Percentiles rank a stretch among this genome's conserved stretches.
phyloP scores from a whole-genome alignment of 2,329 filamentous ascomycete genomes.

The Hypoxylon sp. region DNA sequence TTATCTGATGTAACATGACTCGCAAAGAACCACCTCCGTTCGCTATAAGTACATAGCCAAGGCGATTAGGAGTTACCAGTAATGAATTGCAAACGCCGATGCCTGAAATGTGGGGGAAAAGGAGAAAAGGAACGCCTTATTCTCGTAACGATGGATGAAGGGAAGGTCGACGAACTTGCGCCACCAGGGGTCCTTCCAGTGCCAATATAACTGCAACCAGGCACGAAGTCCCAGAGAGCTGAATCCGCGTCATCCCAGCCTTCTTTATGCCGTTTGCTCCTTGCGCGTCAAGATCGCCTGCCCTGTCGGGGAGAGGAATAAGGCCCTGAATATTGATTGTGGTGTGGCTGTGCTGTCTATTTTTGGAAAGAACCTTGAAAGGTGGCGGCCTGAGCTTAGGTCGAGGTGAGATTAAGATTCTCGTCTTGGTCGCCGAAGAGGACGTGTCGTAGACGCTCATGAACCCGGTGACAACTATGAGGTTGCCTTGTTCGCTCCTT shows the following conservation, averaged over 20 bases:
- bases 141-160: neutral
- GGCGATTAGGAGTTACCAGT: neutral
- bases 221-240: neutral
- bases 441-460: neutral
- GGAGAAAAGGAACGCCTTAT: neutral
- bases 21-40: neutral
- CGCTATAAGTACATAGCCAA: neutral
- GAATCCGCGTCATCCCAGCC: neutral
- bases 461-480: neutral
- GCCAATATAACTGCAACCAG: neutral
- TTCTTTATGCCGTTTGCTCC: neutral
- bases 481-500: conserved; percentile 5
- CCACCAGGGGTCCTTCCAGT: neutral
- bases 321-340: neutral
- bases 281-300: conserved; percentile 11
- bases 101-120: neutral
- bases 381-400: neutral
- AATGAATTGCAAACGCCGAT: neutral
- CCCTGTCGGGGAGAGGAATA: neutral
- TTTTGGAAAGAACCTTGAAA: neutral
- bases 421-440: neutral
- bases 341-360: conserved; percentile 19
- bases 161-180: neutral
- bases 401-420: neutral
- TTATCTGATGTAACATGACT: neutral